Conservation (phyloP, 1,284 basidiomycete species). For the Cystobasidiaceae sp. region DNA sequence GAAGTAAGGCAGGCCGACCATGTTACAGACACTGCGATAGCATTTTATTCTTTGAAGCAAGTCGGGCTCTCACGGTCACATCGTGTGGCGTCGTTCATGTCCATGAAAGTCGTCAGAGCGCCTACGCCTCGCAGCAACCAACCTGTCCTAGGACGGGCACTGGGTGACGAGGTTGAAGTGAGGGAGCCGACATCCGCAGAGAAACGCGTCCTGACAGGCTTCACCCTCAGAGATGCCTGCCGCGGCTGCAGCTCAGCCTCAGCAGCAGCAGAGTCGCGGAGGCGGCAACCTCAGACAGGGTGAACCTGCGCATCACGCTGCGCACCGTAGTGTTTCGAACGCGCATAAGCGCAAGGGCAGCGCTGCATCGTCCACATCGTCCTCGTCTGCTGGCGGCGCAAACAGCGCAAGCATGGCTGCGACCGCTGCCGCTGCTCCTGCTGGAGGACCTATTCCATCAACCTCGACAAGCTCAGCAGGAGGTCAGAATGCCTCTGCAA, state of each 20-base stretch:
- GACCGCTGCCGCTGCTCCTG: background rate
- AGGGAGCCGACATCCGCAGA: no score
- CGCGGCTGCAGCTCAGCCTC: background rate
- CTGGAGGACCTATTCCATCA: background rate
- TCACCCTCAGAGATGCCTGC: background rate
- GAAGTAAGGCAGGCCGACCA: no score
- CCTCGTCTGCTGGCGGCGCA: slow-evolving; percentile 2
- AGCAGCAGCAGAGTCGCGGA: background rate
- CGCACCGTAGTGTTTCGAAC: background rate
- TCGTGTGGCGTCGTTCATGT: no score
- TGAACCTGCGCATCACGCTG: background rate
- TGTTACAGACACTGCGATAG: no score
- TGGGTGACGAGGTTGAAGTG: no score
- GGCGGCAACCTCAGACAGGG: slow-evolving; percentile 3
- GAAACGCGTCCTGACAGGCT: background rate
- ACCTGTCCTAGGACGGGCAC: no score
- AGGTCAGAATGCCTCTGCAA: no score
- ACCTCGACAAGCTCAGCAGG: background rate
- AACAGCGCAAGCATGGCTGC: background rate
- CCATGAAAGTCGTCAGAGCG: no score
- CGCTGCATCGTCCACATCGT: background rate
- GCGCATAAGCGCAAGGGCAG: slow-evolving; percentile 20
- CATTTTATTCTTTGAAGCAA: no score
- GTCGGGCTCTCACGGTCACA: no score
- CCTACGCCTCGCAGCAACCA: no score